Evolutionary conservation across 495 filamentous ascomycete species (phyloP).

Genomic region (Baudoinia panamericana): DNA sequence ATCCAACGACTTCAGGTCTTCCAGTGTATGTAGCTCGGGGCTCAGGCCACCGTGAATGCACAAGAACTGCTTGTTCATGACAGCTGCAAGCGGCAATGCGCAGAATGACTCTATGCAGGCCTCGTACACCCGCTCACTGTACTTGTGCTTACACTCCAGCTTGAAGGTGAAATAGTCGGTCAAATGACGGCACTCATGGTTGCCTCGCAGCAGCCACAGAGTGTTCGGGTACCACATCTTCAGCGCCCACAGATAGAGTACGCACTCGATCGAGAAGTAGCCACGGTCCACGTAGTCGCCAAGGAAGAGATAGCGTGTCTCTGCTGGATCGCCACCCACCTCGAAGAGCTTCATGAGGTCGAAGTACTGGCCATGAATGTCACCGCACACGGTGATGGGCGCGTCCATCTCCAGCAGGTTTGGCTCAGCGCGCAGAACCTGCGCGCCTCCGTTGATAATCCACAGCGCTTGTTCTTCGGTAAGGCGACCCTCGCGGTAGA

Average conservation of each 20-base stretch:
- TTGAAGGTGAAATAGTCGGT: slow-evolving; percentile 99
- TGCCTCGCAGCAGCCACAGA: slow-evolving; percentile 90
- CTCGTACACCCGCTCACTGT: slow-evolving; percentile 90
- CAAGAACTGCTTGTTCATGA: slow-evolving; percentile 99
- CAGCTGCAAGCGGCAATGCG: slow-evolving; percentile 77
- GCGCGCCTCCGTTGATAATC: slow-evolving; percentile 76
- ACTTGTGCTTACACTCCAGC: slow-evolving; percentile 98
- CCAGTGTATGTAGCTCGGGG: slow-evolving; percentile 87
- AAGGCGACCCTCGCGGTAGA: slow-evolving; percentile 91
- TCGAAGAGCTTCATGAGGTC: slow-evolving; percentile 99
- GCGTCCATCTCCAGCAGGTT: slow-evolving; percentile 99
- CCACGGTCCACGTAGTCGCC: slow-evolving; percentile 97
- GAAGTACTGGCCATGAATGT: slow-evolving; percentile 97
- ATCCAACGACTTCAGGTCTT: slow-evolving; percentile 92
- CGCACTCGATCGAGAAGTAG: slow-evolving; percentile 98
- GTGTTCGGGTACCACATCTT: slow-evolving; percentile 99
- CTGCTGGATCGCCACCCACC: slow-evolving; percentile 90
- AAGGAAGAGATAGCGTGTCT: slow-evolving; percentile 91
- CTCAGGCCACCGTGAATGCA: slow-evolving; percentile 96
- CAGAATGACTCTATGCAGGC: slow-evolving; percentile 98
- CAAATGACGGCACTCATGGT: slow-evolving; percentile 96
- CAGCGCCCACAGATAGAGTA: slow-evolving; percentile 90
- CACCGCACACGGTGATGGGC: slow-evolving; percentile 97
- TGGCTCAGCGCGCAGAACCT: slow-evolving; percentile 73
- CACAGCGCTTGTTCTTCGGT: slow-evolving; percentile 95